These are phyloP conservation scores for Solanum lignicaule DNA, from an alignment of 257 asterid species.

Conservation along the genomic window DNA sequence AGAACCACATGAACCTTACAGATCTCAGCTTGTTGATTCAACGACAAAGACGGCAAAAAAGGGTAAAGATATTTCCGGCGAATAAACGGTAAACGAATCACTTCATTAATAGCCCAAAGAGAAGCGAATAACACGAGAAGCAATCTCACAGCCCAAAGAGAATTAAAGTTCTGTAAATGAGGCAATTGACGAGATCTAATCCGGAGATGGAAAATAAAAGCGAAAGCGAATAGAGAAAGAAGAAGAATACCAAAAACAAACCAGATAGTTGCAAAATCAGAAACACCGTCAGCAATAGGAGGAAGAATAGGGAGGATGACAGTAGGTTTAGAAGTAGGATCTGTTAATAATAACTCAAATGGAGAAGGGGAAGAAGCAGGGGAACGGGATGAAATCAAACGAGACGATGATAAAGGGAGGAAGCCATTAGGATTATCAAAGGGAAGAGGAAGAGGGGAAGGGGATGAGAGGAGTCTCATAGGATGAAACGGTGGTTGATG, in stretches of 20 bases:
- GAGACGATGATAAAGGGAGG: neutral
- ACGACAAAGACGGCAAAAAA: slow-evolving; percentile 17
- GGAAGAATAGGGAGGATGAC: slow-evolving; percentile 11
- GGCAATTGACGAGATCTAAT: slow-evolving; percentile 31
- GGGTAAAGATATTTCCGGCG: slow-evolving; percentile 22
- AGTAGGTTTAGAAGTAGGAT: neutral
- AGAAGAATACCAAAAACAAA: slow-evolving; percentile 27
- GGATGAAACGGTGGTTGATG: slow-evolving; percentile 4
- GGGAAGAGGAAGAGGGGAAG: neutral
- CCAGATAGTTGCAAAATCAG: slow-evolving; percentile 32
- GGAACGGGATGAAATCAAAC: neutral
- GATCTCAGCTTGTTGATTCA: slow-evolving; percentile 31
- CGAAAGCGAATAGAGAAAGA: slow-evolving; percentile 34
- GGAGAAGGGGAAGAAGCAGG: neutral
- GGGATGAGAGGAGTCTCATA: slow-evolving; percentile 29
- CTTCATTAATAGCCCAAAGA: slow-evolving; percentile 43
- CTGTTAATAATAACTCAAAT: neutral
- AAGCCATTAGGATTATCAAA: slow-evolving; percentile 2
- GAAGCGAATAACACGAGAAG: slow-evolving; percentile 40
- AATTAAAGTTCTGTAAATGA: slow-evolving; percentile 47
- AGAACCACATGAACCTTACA: slow-evolving; percentile 62
- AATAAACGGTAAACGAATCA: slow-evolving; percentile 35
- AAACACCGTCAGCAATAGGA: slow-evolving; percentile 9
- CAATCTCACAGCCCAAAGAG: slow-evolving; percentile 55
- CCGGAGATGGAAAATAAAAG: slow-evolving; percentile 34